Percentiles rank a stretch among this genome's conserved stretches.
phyloP scores from a whole-genome alignment of 805 yeast genomes.

The Kodamaea nitidulidarum region DNA sequence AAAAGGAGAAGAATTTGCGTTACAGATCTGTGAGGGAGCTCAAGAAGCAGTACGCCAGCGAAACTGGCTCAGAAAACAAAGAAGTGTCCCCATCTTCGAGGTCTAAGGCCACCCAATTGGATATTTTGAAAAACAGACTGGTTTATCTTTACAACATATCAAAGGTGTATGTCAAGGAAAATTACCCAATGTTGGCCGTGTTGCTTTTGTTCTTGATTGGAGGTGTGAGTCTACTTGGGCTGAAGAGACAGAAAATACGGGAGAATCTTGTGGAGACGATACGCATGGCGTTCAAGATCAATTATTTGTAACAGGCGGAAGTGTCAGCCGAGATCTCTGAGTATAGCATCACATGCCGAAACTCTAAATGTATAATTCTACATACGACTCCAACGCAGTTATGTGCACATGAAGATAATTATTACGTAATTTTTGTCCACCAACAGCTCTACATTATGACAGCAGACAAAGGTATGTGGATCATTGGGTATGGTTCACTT shows the following conservation, averaged over 20 bases:
- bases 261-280: constrained; percentile 33
- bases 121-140: constrained; percentile 15
- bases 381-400: too few relatives aligned
- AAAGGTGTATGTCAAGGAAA: constrained; percentile 22
- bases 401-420: too few relatives aligned
- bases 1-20: constrained; percentile 21
- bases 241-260: constrained; percentile 23
- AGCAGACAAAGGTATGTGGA: constrained; percentile 53
- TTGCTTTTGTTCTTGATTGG: constrained; percentile 18
- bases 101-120: constrained; percentile 2
- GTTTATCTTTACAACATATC: constrained; percentile 17
- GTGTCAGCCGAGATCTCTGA: too few relatives aligned
- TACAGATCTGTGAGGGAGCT: constrained; percentile 31
- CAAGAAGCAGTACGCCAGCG: constrained; percentile 12
- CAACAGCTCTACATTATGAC: constrained; percentile 2
- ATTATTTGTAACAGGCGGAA: constrained; percentile 25
- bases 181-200: constrained; percentile 26
- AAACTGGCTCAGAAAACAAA: constrained; percentile 9
- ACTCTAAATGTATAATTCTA: neutral
- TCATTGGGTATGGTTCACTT: constrained; percentile 86
- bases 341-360: too few relatives aligned
- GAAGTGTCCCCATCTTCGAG: neutral
- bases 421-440: constrained; percentile 1
- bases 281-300: constrained; percentile 42
- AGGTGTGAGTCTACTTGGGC: constrained; percentile 19